These are phyloP conservation scores for Pythium volutum DNA, from an alignment of 352 stramenopile species.

Conservation along the genomic window DNA sequence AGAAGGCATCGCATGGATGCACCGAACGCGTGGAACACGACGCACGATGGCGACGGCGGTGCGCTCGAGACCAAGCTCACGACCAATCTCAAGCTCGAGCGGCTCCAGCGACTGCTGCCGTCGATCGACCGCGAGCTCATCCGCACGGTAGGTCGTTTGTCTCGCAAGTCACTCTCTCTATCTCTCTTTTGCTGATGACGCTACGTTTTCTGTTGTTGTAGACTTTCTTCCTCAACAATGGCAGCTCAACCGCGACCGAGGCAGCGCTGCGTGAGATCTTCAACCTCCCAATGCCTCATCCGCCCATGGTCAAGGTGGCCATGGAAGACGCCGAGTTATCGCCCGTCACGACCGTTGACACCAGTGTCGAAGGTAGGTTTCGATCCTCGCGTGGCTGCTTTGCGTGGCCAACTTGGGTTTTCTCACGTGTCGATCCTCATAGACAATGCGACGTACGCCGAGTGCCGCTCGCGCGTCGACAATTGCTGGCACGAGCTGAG, in stretches of 20 bases:
- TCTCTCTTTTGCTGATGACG: background rate
- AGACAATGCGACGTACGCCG: conserved; percentile 45
- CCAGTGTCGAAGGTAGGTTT: conserved; percentile 19
- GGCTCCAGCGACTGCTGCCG: conserved; percentile 54
- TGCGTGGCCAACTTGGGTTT: background rate
- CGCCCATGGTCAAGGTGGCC: conserved; percentile 6
- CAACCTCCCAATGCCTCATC: conserved; percentile 35
- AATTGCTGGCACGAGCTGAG: conserved; percentile 50
- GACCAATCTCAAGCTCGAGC: conserved; percentile 64
- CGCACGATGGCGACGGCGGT: background rate
- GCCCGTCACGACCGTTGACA: conserved; percentile 9
- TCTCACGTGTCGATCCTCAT: background rate
- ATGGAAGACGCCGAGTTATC: conserved; percentile 29
- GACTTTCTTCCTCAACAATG: conserved; percentile 68
- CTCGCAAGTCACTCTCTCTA: background rate
- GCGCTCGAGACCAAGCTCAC: conserved; percentile 46
- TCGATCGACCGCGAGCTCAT: conserved; percentile 51
- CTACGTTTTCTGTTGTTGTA: conserved; percentile 23
- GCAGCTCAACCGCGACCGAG: conserved; percentile 63
- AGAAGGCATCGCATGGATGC: conserved; percentile 2
- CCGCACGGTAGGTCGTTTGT: conserved; percentile 35
- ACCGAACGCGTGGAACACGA: conserved; percentile 25
- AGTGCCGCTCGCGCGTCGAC: conserved; percentile 52
- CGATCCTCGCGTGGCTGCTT: background rate
- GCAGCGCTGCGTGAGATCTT: conserved; percentile 63